phyloP scores from a whole-genome alignment of 2,329 filamentous ascomycete species.

The Clonostachys byssicola region DNA sequence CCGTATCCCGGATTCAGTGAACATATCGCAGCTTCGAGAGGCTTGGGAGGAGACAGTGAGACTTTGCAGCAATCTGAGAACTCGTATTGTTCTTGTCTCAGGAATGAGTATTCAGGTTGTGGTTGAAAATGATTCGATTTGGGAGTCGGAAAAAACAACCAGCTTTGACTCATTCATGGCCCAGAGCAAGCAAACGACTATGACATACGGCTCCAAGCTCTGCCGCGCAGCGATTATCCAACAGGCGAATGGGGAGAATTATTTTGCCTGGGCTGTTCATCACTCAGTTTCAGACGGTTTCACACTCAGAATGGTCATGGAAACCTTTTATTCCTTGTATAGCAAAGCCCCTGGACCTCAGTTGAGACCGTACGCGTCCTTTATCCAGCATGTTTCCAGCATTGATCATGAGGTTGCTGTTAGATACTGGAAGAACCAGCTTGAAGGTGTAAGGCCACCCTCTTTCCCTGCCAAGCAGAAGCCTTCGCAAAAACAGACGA shows the following conservation, averaged over 20 bases:
- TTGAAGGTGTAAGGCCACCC: constrained; percentile 3
- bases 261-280: constrained; percentile 15
- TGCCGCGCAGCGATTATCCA: neutral
- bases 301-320: constrained; percentile 4
- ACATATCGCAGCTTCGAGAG: constrained; percentile 6
- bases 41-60: constrained; percentile 9
- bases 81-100: constrained; percentile 8
- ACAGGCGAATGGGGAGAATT: neutral
- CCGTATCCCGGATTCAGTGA: constrained; percentile 1
- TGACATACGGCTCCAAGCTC: constrained; percentile 1
- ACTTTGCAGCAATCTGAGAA: constrained; percentile 6
- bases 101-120: constrained; percentile 5
- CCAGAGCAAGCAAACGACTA: constrained; percentile 14
- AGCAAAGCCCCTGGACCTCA: neutral
- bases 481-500: neutral
- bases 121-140: constrained; percentile 3
- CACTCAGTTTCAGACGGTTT: constrained; percentile 19
- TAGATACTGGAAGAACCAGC: neutral
- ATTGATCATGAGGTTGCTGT: constrained; percentile 6
- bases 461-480: constrained; percentile 1
- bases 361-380: constrained; percentile 25
- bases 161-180: neutral
- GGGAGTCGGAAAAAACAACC: neutral
- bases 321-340: constrained; percentile 1
- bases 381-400: constrained; percentile 33